These are phyloP conservation scores for Cyclostephanos tholiformis DNA, from an alignment of 108 stramenopile species.

Conservation along the genomic window DNA sequence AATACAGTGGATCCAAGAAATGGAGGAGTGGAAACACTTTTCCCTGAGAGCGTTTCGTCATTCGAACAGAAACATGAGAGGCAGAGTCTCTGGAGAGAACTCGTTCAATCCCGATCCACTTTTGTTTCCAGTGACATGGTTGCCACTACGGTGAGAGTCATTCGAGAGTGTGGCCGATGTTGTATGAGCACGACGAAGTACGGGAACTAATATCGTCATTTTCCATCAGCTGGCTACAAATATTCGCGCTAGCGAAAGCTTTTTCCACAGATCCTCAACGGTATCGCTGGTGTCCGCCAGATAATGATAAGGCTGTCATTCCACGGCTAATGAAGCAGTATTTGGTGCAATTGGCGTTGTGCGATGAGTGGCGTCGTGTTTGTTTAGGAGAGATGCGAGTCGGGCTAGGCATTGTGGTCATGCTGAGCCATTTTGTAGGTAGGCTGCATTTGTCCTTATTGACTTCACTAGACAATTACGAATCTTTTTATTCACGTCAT, in stretches of 20 bases:
- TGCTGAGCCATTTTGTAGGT: conserved; percentile 50
- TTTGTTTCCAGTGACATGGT: conserved; percentile 76
- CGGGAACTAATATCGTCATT: not conserved
- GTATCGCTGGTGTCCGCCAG: conserved; percentile 44
- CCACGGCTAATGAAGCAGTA: conserved; percentile 59
- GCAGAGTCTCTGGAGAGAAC: conserved; percentile 11
- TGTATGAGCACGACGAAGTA: not conserved
- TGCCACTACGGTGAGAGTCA: conserved; percentile 38
- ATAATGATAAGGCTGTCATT: conserved; percentile 30
- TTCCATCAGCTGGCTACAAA: conserved; percentile 37
- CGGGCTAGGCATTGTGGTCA: conserved; percentile 62
- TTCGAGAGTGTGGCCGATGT: conserved; percentile 8
- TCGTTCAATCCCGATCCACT: conserved; percentile 58
- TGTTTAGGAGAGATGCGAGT: conserved; percentile 72
- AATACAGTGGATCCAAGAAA: conserved; percentile 57
- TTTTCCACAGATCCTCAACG: conserved; percentile 50
- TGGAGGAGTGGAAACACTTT: conserved; percentile 61
- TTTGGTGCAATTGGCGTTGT: conserved; percentile 59
- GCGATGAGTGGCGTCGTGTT: conserved; percentile 82
- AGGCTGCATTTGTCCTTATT: conserved; percentile 11
- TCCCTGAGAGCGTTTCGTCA: conserved; percentile 2
- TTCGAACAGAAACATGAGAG: conserved; percentile 1
- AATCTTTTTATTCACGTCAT: conserved; percentile 14
- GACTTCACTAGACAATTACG: not conserved
- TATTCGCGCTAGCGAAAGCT: conserved; percentile 46